Base-by-base conservation (phyloP, 1,284 basidiomycete species). In the Boletus sp. region DNA sequence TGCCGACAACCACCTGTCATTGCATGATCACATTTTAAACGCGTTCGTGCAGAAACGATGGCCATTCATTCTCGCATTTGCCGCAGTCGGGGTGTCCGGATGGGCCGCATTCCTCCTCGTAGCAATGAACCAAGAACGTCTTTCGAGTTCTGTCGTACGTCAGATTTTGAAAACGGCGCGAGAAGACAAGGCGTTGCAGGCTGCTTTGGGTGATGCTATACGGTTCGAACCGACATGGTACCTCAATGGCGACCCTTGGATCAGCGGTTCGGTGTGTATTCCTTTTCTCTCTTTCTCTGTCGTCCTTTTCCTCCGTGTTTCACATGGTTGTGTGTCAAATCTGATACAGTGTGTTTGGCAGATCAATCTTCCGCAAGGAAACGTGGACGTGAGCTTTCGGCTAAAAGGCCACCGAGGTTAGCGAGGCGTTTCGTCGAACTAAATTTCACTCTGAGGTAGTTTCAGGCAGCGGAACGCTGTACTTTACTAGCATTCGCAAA, bases 401-500 rank as follows among this genome's bases (percentile, higher is more conserved):
- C 68, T 90, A 20, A 83, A 80, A 57, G 87, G 88, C 0, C 80
- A 85, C 33, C 80, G 76, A 71, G 78, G 84, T 80, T 20, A 34
- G 71, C 58, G 16, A 41, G 29, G 37, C 13, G 10, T 27, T 26
- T 42, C 27, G 9, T 25, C 26, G 22, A 33, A 7, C 17, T 4
- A 32, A 16, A 27, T 26, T 17, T 29, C 2, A n/a, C 16, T 16
- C 41, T 49, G 19, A 43, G 17, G 38, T 14, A 9, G 5, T 19
- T 29, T 1, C 27, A 88, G 84, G 77, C 16, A 72, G 80, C 13
- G 87, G 87, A 6, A 89, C 84, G 7, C 62, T 89, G 0, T 89
- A 89, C 60, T 89, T 89, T 62, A 89, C 87, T 6, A 88, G 84
- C 61, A 82, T 88, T 50, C 75, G 87, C 38, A 82, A 79, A 68